Evolutionary conservation across 208 protist genomes (phyloP).

Genomic region (Trypanosoma mega): DNA sequence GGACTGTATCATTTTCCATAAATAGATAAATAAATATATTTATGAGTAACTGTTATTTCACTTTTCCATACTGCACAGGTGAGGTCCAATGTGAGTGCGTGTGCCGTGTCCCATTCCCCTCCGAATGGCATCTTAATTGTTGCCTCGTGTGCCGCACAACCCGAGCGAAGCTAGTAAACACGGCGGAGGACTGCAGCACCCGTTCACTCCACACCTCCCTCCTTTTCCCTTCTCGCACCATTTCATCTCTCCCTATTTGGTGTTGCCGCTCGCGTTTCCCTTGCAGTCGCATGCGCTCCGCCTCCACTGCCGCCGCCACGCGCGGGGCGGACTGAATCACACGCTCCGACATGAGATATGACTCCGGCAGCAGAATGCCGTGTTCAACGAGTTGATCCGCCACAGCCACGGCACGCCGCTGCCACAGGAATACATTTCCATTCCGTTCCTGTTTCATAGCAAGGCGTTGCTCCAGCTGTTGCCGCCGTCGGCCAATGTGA

Average conservation of each 20-base stretch:
- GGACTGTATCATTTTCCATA: conserved; percentile 1
- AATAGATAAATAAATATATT: conserved; percentile 3
- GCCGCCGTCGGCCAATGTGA: conserved; percentile 23
- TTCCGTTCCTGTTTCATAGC: too few relatives aligned
- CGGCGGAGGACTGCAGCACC: conserved; percentile 23
- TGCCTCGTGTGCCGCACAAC: conserved; percentile 23
- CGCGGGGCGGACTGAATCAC: conserved; percentile 36
- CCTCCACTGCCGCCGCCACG: conserved; percentile 35
- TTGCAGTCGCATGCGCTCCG: conserved; percentile 24
- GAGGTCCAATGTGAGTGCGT: too few relatives aligned
- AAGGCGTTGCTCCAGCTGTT: not conserved
- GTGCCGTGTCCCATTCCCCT: not conserved
- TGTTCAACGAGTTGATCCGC: conserved; percentile 19
- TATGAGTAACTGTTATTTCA: too few relatives aligned
- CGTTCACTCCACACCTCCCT: not conserved
- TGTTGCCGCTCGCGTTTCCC: not conserved
- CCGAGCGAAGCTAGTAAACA: conserved; percentile 39
- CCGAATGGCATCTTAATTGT: not conserved
- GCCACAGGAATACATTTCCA: too few relatives aligned
- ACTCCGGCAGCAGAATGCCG: conserved; percentile 6
- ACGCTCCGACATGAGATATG: conserved; percentile 39
- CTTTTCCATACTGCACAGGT: too few relatives aligned
- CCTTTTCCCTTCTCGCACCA: not conserved
- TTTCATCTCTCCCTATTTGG: too few relatives aligned
- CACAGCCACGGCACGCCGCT: conserved; percentile 24